Evolutionary conservation across 371 early-diverging fungal genomes (phyloP), one percentile per base, ranked within the genome.

Genomic region (Synchytrium microbalum): DNA sequence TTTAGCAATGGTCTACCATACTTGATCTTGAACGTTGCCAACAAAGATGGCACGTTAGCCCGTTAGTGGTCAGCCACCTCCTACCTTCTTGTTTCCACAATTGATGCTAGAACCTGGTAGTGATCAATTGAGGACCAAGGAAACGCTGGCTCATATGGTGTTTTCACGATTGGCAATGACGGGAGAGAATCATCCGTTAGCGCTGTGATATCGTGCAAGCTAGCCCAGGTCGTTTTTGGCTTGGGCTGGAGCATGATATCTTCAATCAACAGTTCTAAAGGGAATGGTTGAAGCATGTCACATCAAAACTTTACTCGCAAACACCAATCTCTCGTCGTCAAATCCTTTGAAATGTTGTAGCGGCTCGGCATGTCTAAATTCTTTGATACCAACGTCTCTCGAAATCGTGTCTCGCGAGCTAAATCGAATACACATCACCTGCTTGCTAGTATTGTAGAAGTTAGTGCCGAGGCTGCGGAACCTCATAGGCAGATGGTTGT

Each of bases 81-180:
- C 79, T n/a, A 66, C 88, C 28, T 81, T 81, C 28, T 74, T 97
- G 29, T 63, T 92, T 66, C 79, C 84, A 0, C 89, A 92, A 65
- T 86, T 96, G 25, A 74, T 86, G 2, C 78, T 84, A 61, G 94
- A 95, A 70, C 92, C 95, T 14, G 90, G 86, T 67, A 96, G 94
- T 75, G 88, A 95, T 73, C 88, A 88, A 69, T 77, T 97, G 52
- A 84, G 96, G 28, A 96, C 96, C 3, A 92, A 93, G 65, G 93
- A 72, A 62, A 70, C 76, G 67, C 65, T 76, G 2, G 76, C 65
- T 5, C 91, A 92, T 64, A 66, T 88, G 58, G 90, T 89, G 2
- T 88, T 84, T 64, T 84, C 86, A 67, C 87, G 87, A 25, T 76
- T 85, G 13, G 79, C 87, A 31, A 84, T 78, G 62, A 83, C 81